Conservation (phyloP, 2,329 filamentous ascomycete species). For the Colletotrichum spaethianum region DNA sequence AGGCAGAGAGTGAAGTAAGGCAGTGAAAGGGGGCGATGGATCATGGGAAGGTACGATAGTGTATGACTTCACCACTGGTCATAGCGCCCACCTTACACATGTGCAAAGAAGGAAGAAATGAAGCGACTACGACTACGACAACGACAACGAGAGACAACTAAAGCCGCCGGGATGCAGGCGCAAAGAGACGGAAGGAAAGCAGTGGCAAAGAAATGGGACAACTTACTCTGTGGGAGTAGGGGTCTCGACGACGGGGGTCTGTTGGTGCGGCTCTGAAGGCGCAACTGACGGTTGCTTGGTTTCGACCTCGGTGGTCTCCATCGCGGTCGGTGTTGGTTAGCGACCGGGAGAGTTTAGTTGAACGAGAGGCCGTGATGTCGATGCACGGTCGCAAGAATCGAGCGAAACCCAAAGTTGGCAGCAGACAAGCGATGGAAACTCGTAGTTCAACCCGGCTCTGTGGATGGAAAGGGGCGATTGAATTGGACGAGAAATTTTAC, state of each 20-base stretch:
- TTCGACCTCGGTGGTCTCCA: slow-evolving; percentile 38
- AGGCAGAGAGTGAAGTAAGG: neutral
- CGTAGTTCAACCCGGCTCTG: slow-evolving; percentile 15
- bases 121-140: no score
- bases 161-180: neutral
- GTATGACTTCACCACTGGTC: slow-evolving; percentile 39
- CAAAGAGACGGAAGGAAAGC: neutral
- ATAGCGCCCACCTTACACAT: slow-evolving; percentile 8
- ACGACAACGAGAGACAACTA: neutral
- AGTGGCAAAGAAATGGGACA: neutral
- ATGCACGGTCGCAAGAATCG: slow-evolving; percentile 9
- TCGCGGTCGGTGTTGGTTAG: slow-evolving; percentile 17
- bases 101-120: neutral
- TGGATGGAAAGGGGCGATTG: slow-evolving; percentile 1
- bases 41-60: slow-evolving; percentile 1
- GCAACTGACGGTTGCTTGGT: slow-evolving; percentile 39
- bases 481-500: neutral
- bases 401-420: slow-evolving; percentile 12
- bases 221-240: slow-evolving; percentile 36
- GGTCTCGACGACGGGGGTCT: slow-evolving; percentile 33
- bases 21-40: neutral
- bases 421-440: slow-evolving; percentile 10
- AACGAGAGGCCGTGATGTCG: neutral
- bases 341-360: slow-evolving; percentile 17
- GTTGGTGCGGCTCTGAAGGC: slow-evolving; percentile 33